These are phyloP conservation scores for Xylaria bambusicola DNA, from an alignment of 495 filamentous ascomycete species.

Conservation along the genomic window DNA sequence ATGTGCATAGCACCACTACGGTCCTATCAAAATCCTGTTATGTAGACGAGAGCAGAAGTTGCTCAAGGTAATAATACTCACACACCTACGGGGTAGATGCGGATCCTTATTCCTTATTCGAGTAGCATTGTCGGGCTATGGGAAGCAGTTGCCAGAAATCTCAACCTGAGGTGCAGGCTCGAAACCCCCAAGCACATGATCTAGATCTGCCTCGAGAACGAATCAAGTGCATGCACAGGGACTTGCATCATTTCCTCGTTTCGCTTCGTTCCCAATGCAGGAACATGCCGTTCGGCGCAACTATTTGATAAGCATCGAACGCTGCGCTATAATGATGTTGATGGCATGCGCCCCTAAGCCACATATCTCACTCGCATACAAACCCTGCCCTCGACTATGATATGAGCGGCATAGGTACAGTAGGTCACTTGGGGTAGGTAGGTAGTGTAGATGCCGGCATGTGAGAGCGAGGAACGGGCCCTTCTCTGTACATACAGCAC, in stretches of 20 bases:
- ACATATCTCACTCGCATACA: conserved; percentile 12
- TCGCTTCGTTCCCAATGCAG: conserved; percentile 1
- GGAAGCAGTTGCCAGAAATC: too few species aligned
- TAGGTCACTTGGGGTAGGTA: too few species aligned
- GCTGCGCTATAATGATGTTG: neutral
- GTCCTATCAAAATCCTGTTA: too few species aligned
- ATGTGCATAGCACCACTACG: too few species aligned
- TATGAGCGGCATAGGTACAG: neutral
- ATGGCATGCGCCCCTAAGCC: conserved; percentile 12
- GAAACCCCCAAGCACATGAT: neutral
- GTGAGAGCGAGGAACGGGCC: neutral
- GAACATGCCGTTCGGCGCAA: conserved; percentile 1
- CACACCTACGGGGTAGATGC: too few species aligned
- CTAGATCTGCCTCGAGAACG: neutral
- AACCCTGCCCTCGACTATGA: neutral
- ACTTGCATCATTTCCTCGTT: neutral
- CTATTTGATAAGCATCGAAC: conserved; percentile 3
- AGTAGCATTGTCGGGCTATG: too few species aligned
- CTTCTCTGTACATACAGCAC: neutral
- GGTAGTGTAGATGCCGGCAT: neutral
- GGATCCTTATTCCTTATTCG: too few species aligned
- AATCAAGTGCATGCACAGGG: neutral
- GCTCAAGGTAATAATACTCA: too few species aligned
- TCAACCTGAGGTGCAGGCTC: too few species aligned
- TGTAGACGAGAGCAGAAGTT: too few species aligned